Base-by-base conservation (phyloP, 2,329 filamentous ascomycete species). In the Periconia digitata region DNA sequence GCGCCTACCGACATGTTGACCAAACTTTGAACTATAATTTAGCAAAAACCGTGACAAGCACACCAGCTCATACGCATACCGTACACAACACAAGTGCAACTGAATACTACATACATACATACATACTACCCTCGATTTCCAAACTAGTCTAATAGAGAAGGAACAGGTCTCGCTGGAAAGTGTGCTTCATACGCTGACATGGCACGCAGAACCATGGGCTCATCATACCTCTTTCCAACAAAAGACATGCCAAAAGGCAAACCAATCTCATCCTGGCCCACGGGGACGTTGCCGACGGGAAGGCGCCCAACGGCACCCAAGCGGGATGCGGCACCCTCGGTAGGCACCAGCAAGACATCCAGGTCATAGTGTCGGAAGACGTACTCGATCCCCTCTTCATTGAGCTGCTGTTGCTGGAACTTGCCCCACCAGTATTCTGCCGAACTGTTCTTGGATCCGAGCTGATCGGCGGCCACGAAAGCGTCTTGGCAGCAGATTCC, bases 121-220 rank as follows among this genome's bases (percentile, higher is more conserved):
- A n/a, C n/a, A n/a, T n/a, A n/a, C n/a, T 32, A 32, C 27, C 27
- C n/a, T 32, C 8, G 8, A 32, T 32, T n/a, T 8, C 8, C 27
- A 36, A 36, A n/a, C 36, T 62, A 71, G 47, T 40, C 38, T 6
- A 40, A 17, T 21, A 23, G 13, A 18, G 38, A 23, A 20, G 38
- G n/a, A 17, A 17, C n/a, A 8, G n/a, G 8, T 23, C 38, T 17
- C 18, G 21, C 38, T 21, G 38, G 38, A 21, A 40, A 40, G 38
- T 40, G 17, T 15, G 38, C 38, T 23, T 40, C 38, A n/a, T 40
- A 40, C 5, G 38, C 38, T 40, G 38, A 40, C 38, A 40, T 40
- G 13, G 38, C 38, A 21, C 38, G n/a, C 13, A 40, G n/a, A 15
- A 40, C 38, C 38, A 23, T 40, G n/a, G 38, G 38, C 38, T 40